Evolutionary conservation across 495 filamentous ascomycete genomes (phyloP).

Genomic region (Rhizodiscina lignyota): DNA sequence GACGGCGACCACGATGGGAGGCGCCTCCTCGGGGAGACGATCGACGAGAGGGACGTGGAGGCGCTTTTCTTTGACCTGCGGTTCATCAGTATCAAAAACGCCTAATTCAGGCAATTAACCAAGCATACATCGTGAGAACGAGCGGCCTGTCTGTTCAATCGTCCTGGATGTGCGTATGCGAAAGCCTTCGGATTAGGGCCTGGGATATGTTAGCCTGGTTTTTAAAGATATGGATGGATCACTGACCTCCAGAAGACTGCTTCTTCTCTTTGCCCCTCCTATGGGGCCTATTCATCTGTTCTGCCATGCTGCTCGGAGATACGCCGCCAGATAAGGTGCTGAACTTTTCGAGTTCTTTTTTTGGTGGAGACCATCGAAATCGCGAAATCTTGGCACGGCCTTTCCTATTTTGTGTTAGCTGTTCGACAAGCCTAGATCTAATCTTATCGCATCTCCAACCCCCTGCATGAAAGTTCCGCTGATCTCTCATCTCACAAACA

Average conservation of each 20-base stretch:
- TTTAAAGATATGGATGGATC: not conserved
- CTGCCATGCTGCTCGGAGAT: too few species aligned
- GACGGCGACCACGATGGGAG: conserved; percentile 77
- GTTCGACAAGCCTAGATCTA: too few species aligned
- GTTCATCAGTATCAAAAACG: not conserved
- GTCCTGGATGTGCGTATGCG: conserved; percentile 68
- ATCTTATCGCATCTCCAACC: too few species aligned
- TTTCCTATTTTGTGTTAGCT: too few species aligned
- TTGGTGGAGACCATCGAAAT: too few species aligned
- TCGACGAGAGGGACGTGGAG: conserved; percentile 93
- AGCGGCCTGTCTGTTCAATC: conserved; percentile 65
- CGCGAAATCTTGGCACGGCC: too few species aligned
- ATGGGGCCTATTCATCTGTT: conserved; percentile 79
- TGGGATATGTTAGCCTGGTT: conserved; percentile 13
- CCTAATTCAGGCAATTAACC: not conserved
- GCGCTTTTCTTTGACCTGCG: conserved; percentile 86
- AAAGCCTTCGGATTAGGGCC: conserved; percentile 87
- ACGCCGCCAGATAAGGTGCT: too few species aligned
- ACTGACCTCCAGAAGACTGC: conserved; percentile 34
- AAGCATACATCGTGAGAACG: conserved; percentile 73
- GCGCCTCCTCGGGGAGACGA: conserved; percentile 87
- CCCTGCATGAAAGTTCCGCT: too few species aligned
- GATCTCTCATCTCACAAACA: too few species aligned
- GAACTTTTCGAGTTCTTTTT: too few species aligned
- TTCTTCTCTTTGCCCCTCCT: conserved; percentile 85